Conservation (phyloP, 768 basidiomycete genomes). For the Pulveroboletus sp. region DNA sequence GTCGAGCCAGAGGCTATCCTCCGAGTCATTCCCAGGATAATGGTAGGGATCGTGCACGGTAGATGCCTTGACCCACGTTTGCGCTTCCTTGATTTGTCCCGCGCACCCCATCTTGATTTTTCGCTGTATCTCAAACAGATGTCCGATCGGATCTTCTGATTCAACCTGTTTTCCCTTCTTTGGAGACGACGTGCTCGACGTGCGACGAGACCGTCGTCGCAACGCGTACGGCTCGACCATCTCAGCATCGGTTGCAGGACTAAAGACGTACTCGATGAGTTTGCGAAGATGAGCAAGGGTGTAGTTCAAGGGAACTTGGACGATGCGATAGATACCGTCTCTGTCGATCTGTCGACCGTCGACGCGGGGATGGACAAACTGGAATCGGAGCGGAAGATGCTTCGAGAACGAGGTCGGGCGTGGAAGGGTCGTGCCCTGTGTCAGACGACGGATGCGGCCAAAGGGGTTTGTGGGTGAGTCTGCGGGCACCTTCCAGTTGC, state of each 20-base stretch:
- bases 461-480: constrained; percentile 74
- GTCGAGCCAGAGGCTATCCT: constrained; percentile 28
- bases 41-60: constrained; percentile 47
- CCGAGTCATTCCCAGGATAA: constrained; percentile 37
- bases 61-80: constrained; percentile 49
- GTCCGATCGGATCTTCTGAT: constrained; percentile 29
- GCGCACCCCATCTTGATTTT: constrained; percentile 40
- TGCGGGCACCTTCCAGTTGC: constrained; percentile 43
- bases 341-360: constrained; percentile 22
- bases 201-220: constrained; percentile 26
- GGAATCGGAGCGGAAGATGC: constrained; percentile 62
- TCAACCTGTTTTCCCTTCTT: constrained; percentile 19
- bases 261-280: constrained; percentile 58
- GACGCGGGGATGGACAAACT: constrained; percentile 41
- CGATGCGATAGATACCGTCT: constrained; percentile 58
- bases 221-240: constrained; percentile 16
- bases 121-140: constrained; percentile 59
- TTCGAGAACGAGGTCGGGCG: constrained; percentile 47
- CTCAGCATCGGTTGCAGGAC: constrained; percentile 24
- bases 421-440: constrained; percentile 36
- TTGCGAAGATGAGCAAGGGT: constrained; percentile 61
- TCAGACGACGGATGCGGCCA: constrained; percentile 46
- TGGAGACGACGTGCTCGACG: constrained; percentile 5
- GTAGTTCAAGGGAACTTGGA: constrained; percentile 67
- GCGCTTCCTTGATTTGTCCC: constrained; percentile 50